Conservation (phyloP, 129 eudicot genomes). For the Flaveria robusta region DNA sequence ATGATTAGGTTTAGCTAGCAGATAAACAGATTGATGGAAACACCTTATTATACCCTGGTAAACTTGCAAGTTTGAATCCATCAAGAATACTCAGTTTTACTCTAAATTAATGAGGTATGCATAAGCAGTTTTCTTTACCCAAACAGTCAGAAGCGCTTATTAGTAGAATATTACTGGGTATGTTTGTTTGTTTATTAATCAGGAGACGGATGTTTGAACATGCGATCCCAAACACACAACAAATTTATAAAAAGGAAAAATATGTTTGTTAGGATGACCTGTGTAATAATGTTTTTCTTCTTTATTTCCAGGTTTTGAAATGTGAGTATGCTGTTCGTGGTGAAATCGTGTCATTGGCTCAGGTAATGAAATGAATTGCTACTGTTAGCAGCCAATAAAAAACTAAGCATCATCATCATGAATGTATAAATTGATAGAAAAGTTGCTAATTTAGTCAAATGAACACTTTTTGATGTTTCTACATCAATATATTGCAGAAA, state of each 20-base stretch:
- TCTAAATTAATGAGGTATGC: background rate
- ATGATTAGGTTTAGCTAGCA: background rate
- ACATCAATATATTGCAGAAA: slow-evolving; percentile 42
- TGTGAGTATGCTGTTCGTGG: slow-evolving; percentile 99
- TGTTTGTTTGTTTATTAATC: background rate
- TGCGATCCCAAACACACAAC: background rate
- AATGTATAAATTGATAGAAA: background rate
- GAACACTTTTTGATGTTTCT: slow-evolving; percentile 17
- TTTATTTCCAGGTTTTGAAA: slow-evolving; percentile 70
- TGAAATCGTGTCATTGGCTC: slow-evolving; percentile 86
- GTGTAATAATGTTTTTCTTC: slow-evolving; percentile 2
- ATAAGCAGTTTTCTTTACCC: background rate
- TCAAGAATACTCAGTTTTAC: background rate
- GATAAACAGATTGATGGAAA: background rate
- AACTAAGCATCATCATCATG: background rate
- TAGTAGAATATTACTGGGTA: background rate
- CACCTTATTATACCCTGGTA: background rate
- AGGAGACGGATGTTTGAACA: background rate
- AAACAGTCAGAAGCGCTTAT: background rate
- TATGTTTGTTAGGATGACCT: background rate
- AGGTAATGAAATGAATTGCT: slow-evolving; percentile 48
- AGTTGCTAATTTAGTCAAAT: background rate
- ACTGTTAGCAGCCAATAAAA: background rate
- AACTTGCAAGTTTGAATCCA: background rate
- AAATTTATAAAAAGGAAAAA: no score